phyloP scores from a whole-genome alignment of 139 green algal genomes.

The Micromonas commoda region DNA sequence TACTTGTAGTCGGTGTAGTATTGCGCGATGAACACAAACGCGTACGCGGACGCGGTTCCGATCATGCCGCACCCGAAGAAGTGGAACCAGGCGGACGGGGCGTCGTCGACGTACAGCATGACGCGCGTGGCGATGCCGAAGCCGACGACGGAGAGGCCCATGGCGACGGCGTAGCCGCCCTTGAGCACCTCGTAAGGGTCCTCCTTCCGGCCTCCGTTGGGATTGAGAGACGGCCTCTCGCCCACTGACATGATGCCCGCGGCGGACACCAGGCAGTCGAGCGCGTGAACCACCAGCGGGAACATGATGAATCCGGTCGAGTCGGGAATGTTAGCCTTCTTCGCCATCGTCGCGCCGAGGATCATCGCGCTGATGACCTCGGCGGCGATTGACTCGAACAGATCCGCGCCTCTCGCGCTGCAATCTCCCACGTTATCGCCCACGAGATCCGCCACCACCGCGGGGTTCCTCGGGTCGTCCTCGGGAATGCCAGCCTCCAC shows the following conservation, averaged over 20 bases:
- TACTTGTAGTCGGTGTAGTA: constrained; percentile 56
- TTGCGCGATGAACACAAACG: constrained; percentile 56
- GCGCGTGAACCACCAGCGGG: constrained; percentile 56
- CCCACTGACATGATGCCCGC: constrained; percentile 50
- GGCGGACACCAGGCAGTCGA: constrained; percentile 56
- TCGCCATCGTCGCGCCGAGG: constrained; percentile 54
- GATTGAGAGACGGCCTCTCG: neutral
- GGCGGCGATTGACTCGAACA: constrained; percentile 60
- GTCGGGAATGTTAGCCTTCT: constrained; percentile 40
- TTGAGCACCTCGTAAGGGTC: constrained; percentile 59
- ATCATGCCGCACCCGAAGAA: constrained; percentile 57
- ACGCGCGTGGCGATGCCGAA: constrained; percentile 32
- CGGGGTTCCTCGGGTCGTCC: constrained; percentile 68
- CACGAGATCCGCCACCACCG: constrained; percentile 57
- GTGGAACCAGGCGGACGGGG: constrained; percentile 54
- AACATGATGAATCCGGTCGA: constrained; percentile 59
- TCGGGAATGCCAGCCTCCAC: constrained; percentile 65
- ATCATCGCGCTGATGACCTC: constrained; percentile 53
- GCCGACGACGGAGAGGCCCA: constrained; percentile 36
- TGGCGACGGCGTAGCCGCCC: constrained; percentile 44
- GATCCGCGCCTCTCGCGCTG: constrained; percentile 54
- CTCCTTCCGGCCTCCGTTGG: constrained; percentile 28
- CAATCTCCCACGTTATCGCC: constrained; percentile 70
- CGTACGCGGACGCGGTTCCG: constrained; percentile 51
- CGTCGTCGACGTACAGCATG: constrained; percentile 42